These are phyloP conservation scores for Trichoderma koningii DNA, from an alignment of 2,329 filamentous ascomycete genomes.

Conservation along the genomic window DNA sequence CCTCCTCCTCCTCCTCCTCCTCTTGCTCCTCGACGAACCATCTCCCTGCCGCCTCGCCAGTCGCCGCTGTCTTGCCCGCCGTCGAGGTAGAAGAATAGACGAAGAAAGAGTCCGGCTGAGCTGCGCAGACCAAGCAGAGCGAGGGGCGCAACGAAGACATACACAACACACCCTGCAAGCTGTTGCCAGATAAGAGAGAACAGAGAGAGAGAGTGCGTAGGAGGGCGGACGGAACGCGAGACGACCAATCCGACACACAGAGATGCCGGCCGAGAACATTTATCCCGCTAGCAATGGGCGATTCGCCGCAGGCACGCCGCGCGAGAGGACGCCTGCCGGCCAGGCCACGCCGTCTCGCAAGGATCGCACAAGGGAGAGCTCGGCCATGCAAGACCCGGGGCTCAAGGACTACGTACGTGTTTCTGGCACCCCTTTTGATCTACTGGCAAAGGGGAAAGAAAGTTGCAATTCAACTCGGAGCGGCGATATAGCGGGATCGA, in stretches of 20 bases:
- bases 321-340: constrained; percentile 45
- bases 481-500: not conserved
- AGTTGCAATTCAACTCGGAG: constrained; percentile 2
- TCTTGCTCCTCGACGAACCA: constrained; percentile 9
- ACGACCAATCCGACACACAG: constrained; percentile 21
- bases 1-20: not conserved
- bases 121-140: constrained; percentile 2
- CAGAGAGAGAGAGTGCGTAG: constrained; percentile 17
- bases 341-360: constrained; percentile 63
- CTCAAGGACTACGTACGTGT: constrained; percentile 75
- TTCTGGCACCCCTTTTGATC: not conserved
- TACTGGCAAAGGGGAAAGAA: too few relatives aligned
- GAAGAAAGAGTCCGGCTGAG: not conserved
- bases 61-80: constrained; percentile 18
- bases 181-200: not conserved
- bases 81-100: constrained; percentile 1
- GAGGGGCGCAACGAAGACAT: not conserved
- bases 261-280: constrained; percentile 41
- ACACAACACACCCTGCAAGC: not conserved
- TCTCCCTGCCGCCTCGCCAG: constrained; percentile 17
- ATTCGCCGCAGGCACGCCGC: constrained; percentile 44
- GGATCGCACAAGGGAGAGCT: constrained; percentile 62
- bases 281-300: constrained; percentile 50
- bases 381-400: constrained; percentile 72
- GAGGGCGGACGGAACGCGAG: constrained; percentile 15